phyloP scores from a whole-genome alignment of 2,329 filamentous ascomycete genomes.

The Penicillium sp. region DNA sequence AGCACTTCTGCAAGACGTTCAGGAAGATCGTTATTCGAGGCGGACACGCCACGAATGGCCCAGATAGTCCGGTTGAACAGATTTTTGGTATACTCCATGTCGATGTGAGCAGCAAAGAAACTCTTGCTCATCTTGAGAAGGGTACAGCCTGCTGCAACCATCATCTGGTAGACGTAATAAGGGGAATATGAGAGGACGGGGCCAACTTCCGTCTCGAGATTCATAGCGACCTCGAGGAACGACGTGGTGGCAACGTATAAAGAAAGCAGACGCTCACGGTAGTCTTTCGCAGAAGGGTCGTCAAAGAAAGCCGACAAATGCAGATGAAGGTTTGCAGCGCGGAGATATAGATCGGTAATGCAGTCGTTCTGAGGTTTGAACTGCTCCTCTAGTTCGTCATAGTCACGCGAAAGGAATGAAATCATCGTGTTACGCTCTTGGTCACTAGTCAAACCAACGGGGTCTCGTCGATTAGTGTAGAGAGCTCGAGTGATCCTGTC shows the following conservation, averaged over 20 bases:
- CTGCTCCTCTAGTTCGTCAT: slow-evolving; percentile 55
- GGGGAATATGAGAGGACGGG: slow-evolving; percentile 54
- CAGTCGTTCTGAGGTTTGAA: slow-evolving; percentile 42
- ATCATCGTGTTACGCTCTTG: slow-evolving; percentile 47
- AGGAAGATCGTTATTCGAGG: slow-evolving; percentile 63
- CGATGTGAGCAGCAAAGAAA: slow-evolving; percentile 59
- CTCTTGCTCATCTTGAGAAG: slow-evolving; percentile 66
- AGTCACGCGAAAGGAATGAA: slow-evolving; percentile 47
- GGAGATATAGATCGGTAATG: slow-evolving; percentile 50
- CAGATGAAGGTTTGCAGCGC: slow-evolving; percentile 49
- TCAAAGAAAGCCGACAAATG: slow-evolving; percentile 53
- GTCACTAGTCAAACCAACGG: slow-evolving; percentile 51
- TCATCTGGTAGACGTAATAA: slow-evolving; percentile 67
- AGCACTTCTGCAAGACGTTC: slow-evolving; percentile 65
- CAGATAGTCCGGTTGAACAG: slow-evolving; percentile 62
- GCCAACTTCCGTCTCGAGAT: slow-evolving; percentile 45
- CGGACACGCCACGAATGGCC: slow-evolving; percentile 60
- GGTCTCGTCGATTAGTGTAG: slow-evolving; percentile 57
- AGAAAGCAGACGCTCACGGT: slow-evolving; percentile 46
- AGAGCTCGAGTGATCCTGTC: slow-evolving; percentile 58
- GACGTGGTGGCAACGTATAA: slow-evolving; percentile 48
- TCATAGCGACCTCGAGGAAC: slow-evolving; percentile 50
- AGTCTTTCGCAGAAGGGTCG: slow-evolving; percentile 47
- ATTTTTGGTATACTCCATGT: slow-evolving; percentile 55
- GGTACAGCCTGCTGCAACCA: slow-evolving; percentile 64